Evolutionary conservation across 495 filamentous ascomycete genomes (phyloP).

Genomic region (Acidomyces sp.): DNA sequence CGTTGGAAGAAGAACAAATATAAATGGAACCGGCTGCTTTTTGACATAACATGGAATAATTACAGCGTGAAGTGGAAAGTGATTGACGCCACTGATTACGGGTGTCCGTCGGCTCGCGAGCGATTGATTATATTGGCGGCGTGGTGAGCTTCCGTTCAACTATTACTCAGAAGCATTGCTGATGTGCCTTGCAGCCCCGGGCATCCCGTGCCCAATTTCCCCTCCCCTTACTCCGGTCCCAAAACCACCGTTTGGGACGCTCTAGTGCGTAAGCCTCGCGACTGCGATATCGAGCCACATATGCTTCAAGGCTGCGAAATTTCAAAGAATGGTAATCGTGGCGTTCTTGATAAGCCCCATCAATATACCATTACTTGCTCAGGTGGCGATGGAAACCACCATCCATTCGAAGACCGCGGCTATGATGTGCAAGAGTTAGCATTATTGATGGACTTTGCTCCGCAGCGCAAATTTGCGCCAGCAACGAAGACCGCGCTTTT

Average conservation of each 20-base stretch:
- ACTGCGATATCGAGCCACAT: background rate
- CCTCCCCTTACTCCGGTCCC: slow-evolving; percentile 48
- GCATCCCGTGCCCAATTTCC: slow-evolving; percentile 57
- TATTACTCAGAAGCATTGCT: slow-evolving; percentile 15
- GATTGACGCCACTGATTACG: slow-evolving; percentile 43
- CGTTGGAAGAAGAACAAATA: slow-evolving; percentile 31
- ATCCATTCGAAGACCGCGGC: slow-evolving; percentile 52
- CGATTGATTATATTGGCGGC: slow-evolving; percentile 69
- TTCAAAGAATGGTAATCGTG: background rate
- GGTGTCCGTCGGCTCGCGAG: slow-evolving; percentile 45
- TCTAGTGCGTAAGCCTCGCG: slow-evolving; percentile 31
- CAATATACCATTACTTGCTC: slow-evolving; percentile 54
- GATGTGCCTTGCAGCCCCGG: slow-evolving; percentile 44
- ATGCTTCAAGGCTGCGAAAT: background rate
- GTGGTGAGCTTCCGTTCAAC: slow-evolving; percentile 38
- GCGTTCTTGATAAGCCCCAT: slow-evolving; percentile 18
- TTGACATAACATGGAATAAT: slow-evolving; percentile 48
- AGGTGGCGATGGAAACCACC: slow-evolving; percentile 53
- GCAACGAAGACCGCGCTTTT: slow-evolving; percentile 31
- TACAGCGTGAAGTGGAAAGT: slow-evolving; percentile 56
- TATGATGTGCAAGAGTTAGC: slow-evolving; percentile 67
- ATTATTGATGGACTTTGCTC: slow-evolving; percentile 61
- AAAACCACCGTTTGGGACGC: slow-evolving; percentile 20
- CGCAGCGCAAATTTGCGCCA: slow-evolving; percentile 43
- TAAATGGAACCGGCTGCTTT: slow-evolving; percentile 48